These are phyloP conservation scores for Ceratocystis destructans DNA, from an alignment of 2,329 filamentous ascomycete genomes.

Conservation along the genomic window DNA sequence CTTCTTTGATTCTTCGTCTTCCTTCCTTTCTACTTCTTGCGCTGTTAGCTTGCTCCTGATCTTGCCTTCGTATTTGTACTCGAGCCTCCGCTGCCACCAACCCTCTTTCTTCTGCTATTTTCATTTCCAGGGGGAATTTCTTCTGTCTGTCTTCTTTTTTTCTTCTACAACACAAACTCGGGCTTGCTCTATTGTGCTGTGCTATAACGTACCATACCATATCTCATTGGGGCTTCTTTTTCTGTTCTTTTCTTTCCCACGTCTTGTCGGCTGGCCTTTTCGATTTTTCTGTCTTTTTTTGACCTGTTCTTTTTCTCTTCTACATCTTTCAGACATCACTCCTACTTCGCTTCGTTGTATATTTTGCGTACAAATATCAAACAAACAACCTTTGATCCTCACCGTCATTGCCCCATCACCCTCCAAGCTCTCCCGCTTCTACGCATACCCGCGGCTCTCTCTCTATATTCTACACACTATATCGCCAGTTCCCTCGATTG, in stretches of 20 bases:
- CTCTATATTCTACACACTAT: background rate
- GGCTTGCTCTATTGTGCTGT: background rate
- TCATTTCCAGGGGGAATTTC: conserved; percentile 9
- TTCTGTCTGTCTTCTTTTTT: conserved; percentile 8
- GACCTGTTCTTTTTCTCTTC: background rate
- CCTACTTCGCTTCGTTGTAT: background rate
- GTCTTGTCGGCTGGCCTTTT: conserved; percentile 3
- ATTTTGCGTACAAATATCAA: background rate
- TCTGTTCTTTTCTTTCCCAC: background rate
- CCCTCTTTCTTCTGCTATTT: conserved; percentile 1
- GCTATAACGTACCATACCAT: background rate
- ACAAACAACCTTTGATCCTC: background rate
- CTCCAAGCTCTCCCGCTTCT: background rate
- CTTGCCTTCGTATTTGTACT: conserved; percentile 16
- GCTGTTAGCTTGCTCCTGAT: background rate
- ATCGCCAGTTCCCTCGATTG: background rate
- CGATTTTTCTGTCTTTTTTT: background rate
- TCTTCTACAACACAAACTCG: background rate
- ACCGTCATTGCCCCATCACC: background rate
- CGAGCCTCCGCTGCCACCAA: conserved; percentile 13
- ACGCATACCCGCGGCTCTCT: background rate
- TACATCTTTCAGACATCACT: background rate
- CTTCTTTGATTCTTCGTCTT: background rate
- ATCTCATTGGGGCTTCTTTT: background rate
- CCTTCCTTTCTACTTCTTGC: background rate